phyloP scores from a whole-genome alignment of 139 green algal species.

The Micractinium conductrix region DNA sequence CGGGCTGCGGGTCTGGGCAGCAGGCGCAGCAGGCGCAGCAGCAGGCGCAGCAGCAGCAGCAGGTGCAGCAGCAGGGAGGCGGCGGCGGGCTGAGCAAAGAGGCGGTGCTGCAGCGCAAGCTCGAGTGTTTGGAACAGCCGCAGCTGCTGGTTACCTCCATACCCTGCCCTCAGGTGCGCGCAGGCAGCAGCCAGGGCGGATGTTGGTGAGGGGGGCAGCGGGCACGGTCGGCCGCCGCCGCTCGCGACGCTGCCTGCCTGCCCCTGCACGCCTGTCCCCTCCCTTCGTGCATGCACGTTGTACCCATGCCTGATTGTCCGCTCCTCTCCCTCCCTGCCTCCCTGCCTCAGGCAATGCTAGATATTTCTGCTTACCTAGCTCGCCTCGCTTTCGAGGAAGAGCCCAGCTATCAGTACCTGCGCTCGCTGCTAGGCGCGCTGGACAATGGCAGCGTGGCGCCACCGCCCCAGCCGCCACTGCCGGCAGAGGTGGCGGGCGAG shows the following conservation, averaged over 20 bases:
- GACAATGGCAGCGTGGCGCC: not conserved
- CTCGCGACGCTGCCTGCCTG: not conserved
- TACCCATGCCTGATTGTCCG: not conserved
- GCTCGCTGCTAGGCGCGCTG: not conserved
- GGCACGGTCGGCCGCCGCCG: not conserved
- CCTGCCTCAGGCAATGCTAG: conserved; percentile 26
- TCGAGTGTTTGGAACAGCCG: conserved; percentile 31
- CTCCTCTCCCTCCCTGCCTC: not conserved
- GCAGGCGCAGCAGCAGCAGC: not conserved
- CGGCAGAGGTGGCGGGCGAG: not conserved
- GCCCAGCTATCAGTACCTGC: conserved; percentile 16
- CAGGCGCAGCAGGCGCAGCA: not conserved
- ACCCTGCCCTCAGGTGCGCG: conserved; percentile 25
- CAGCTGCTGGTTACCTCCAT: conserved; percentile 21
- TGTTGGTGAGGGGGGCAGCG: too few species aligned
- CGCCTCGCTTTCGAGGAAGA: conserved; percentile 32
- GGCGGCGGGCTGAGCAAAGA: not conserved
- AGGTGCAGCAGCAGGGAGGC: not conserved
- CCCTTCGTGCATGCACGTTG: not conserved
- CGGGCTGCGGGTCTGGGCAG: not conserved
- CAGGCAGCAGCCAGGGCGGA: not conserved
- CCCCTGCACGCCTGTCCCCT: not conserved
- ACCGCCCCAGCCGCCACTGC: not conserved
- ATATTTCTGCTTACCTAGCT: conserved; percentile 29
- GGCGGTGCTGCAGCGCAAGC: conserved; percentile 27